These are phyloP conservation scores for Sphaerulina vaccinii DNA, from an alignment of 2,329 filamentous ascomycete species.

Conservation along the genomic window DNA sequence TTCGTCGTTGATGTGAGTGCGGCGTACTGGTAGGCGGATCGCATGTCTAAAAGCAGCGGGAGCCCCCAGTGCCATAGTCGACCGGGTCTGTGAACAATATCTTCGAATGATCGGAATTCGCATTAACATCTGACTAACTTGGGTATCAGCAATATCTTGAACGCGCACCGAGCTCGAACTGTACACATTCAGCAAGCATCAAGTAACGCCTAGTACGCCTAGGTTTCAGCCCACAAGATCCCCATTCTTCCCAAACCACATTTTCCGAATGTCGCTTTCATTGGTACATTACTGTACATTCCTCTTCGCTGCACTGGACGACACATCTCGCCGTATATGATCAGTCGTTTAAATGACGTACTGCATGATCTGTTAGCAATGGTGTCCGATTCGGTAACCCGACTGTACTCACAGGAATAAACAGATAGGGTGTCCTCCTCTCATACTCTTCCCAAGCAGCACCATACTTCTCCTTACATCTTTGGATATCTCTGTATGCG, in stretches of 20 bases:
- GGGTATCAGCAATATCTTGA: slow-evolving; percentile 9
- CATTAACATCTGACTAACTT: slow-evolving; percentile 1
- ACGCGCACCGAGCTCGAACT: slow-evolving; percentile 2
- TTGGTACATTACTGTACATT: slow-evolving; percentile 2
- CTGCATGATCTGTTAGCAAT: slow-evolving; percentile 19
- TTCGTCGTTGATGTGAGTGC: too few relatives aligned
- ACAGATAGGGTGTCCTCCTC: slow-evolving; percentile 75
- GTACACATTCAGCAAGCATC: slow-evolving; percentile 5
- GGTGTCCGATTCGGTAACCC: background rate
- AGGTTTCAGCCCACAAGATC: background rate
- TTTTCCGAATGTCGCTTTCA: slow-evolving; percentile 1
- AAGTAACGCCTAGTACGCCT: background rate
- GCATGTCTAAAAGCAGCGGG: too few relatives aligned
- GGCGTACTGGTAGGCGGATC: too few relatives aligned
- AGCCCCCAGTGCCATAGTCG: too few relatives aligned
- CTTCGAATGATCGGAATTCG: background rate
- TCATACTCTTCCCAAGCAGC: slow-evolving; percentile 81
- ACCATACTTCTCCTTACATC: slow-evolving; percentile 75
- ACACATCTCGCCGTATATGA: background rate
- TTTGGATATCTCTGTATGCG: slow-evolving; percentile 70
- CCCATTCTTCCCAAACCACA: background rate
- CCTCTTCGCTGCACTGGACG: background rate
- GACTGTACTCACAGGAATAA: slow-evolving; percentile 61
- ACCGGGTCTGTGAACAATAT: too few relatives aligned
- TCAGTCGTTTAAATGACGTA: slow-evolving; percentile 22